Base-by-base conservation (phyloP, 2,329 filamentous ascomycete species). In the Alternaria angustiovoidea region DNA sequence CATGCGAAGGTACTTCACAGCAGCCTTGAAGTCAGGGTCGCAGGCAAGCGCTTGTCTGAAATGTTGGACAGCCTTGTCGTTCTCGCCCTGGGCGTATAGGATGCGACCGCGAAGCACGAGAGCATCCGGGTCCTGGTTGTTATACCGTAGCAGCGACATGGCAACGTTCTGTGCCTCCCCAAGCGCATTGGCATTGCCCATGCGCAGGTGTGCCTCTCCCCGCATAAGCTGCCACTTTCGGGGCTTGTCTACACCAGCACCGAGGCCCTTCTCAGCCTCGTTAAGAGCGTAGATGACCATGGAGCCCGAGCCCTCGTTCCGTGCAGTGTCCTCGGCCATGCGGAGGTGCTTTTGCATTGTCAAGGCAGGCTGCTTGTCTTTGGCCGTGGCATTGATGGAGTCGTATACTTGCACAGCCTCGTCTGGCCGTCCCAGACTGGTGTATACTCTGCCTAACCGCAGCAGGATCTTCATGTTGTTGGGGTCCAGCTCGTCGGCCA, bases 151-250 rank as follows among this genome's bases (percentile, higher is more conserved):
- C 69, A 99, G 81, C 3, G 87, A 87, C 88, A 97, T 97, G 71
- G 93, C 93, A 55, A 98, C 88, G 75, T 94, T 96, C 80, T 96
- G 93, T 5, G 93, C 94, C 78, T 97, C 94, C 34, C 93, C 94
- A 7, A 97, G 83, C 11, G 93, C 89, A 80, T 97, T 97, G 59
- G 89, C 87, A 63, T 92, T 93, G 61, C 91, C 93, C 89, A 98
- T 96, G 82, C 94, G 94, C 62, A 99, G 81, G 74, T 96, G 92
- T 9, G 94, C 94, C 80, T 97, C 92, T 59, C 92, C 94, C 36
- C 92, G 89, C 89, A 99, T 90, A 63, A 98, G 83, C 75, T 91
- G 91, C 95, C 95, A 99, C 81, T 95, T 95, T 75, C 94, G 88
- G 38, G 95, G 95, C 80, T 90, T 91, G 70, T 86, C 84, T 22